Evolutionary conservation across 495 filamentous ascomycete genomes (phyloP), one percentile per base, ranked within the genome.

Genomic region (Penicillium daleae): DNA sequence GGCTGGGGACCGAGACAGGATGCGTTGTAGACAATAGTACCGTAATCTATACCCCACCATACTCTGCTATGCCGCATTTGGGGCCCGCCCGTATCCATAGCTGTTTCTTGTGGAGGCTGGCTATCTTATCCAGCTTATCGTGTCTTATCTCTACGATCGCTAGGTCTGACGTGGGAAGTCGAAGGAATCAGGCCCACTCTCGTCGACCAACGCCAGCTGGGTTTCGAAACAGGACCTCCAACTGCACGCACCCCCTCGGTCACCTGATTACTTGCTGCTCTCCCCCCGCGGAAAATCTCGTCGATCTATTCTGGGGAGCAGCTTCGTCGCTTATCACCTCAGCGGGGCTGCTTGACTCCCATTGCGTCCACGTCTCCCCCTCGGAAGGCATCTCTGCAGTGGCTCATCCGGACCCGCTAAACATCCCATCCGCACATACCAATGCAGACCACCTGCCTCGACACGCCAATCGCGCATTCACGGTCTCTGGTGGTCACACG

Each of bases 391-490:
- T 51, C 15, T 55, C 48, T 32, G 42, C 52, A 60, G 62, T 62
- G 59, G 59, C 54, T 65, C 66, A 62, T 37, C 60, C 37, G 68
- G 62, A 63, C 59, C 54, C 68, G 53, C 63, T 68, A 57, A 37
- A 51, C 63, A 60, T 56, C 31, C 51, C 15, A 6, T 61, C 60
- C 29, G 54, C 69, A 62, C 71, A 71, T 72, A 74, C 72, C 74
- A 74, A 79, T 80, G 77, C 75, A 76, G 77, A 74, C 77, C 71
- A 73, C 65, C 66, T 72, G 67, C 68, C 70, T 66, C 62, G 60
- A 44, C 56, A 65, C 69, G 70, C 69, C 65, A 70, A 72, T 71
- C 67, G 70, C 64, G 64, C 62, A 69, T 72, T 74, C 65, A 75
- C 76, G 74, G 71, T 75, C 71, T 76, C 68, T 74, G 76, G 71